A percentile compares a stretch with the other conserved stretches of the same genome.
These are phyloP conservation scores for Acanthamoeba castellanii DNA, from an alignment of 208 protist genomes.

Conservation along the genomic window DNA sequence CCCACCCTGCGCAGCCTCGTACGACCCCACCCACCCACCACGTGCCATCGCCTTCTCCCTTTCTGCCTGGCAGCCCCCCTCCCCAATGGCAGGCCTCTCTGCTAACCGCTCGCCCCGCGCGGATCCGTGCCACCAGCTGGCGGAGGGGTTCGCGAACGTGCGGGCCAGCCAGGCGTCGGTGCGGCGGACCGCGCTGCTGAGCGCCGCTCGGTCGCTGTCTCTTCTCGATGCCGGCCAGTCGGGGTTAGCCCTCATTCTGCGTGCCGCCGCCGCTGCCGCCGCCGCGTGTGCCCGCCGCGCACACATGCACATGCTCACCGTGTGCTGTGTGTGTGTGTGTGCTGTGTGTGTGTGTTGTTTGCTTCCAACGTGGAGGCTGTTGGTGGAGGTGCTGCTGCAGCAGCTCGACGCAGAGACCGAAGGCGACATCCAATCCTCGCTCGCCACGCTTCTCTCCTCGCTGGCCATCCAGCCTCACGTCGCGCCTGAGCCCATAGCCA, in stretches of 20 bases:
- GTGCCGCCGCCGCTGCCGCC: too few species aligned
- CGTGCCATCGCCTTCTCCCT: neutral
- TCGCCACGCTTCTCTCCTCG: neutral
- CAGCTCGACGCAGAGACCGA: neutral
- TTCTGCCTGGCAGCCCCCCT: neutral
- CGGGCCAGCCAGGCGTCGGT: neutral
- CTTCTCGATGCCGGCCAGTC: neutral
- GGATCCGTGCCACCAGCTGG: neutral
- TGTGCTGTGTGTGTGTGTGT: neutral
- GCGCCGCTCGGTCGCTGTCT: neutral
- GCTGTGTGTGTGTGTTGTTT: neutral
- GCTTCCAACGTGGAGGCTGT: neutral
- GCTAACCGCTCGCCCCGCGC: neutral
- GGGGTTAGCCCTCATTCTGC: neutral
- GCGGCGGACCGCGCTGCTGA: neutral
- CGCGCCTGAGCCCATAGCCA: neutral
- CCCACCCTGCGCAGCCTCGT: slow-evolving; percentile 5
- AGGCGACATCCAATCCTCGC: neutral
- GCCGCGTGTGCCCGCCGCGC: too few species aligned
- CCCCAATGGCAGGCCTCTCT: neutral
- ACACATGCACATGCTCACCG: too few species aligned
- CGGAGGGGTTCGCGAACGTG: neutral
- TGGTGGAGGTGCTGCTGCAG: slow-evolving; percentile 43
- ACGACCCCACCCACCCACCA: neutral
- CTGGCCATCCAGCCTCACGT: neutral